Evolutionary conservation across 768 basidiomycete species (phyloP).

Genomic region (Agrocybe praecox): DNA sequence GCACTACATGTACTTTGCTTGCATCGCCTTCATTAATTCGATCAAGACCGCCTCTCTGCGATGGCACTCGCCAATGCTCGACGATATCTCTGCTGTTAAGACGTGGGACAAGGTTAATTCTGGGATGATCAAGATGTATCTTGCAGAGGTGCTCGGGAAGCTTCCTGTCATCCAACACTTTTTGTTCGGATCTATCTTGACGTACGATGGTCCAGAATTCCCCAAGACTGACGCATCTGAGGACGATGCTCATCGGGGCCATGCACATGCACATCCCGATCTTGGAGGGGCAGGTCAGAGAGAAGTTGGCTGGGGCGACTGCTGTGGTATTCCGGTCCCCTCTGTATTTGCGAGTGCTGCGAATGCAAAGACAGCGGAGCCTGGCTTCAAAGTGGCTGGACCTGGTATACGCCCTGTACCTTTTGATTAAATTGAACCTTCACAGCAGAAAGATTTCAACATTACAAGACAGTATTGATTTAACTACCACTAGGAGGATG

Average conservation of each 20-base stretch:
- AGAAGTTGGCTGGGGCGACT: conserved; percentile 81
- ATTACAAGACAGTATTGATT: too few relatives aligned
- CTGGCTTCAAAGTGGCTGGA: conserved; percentile 48
- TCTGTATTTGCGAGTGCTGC: conserved; percentile 71
- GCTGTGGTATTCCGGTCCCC: conserved; percentile 89
- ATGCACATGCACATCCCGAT: conserved; percentile 46
- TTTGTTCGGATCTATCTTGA: conserved; percentile 82
- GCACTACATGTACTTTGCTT: conserved; percentile 96
- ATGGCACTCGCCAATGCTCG: conserved; percentile 99
- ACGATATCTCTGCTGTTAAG: conserved; percentile 93
- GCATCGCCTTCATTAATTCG: conserved; percentile 95
- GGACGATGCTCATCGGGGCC: conserved; percentile 49
- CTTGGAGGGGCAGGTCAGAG: conserved; percentile 48
- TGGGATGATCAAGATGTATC: conserved; percentile 99
- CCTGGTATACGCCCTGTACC: conserved; percentile 77
- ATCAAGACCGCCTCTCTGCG: conserved; percentile 94
- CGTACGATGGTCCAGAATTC: conserved; percentile 62
- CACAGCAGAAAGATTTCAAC: too few relatives aligned
- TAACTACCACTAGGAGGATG: too few relatives aligned
- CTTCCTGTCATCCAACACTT: conserved; percentile 97
- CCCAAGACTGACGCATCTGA: conserved; percentile 24
- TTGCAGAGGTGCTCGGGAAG: conserved; percentile 92
- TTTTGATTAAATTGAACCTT: conserved; percentile 58
- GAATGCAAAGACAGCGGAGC: conserved; percentile 41
- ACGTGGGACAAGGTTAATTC: conserved; percentile 96